A percentile compares a stretch with the other conserved stretches of the same genome.
phyloP scores from a whole-genome alignment of 192 early-diverging fungal genomes.

The Backusella morwellensis region DNA sequence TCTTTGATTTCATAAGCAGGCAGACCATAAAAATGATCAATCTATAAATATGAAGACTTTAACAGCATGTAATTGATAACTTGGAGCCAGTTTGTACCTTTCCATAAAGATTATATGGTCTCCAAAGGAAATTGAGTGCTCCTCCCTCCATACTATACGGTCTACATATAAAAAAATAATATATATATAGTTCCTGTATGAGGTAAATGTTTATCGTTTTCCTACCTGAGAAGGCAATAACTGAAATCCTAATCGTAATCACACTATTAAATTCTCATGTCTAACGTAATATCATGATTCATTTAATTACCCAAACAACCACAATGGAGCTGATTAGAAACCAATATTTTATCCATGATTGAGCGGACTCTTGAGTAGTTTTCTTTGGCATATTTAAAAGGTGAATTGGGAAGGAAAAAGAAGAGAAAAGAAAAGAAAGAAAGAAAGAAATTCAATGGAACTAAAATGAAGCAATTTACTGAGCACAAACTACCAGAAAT shows the following conservation, averaged over 20 bases:
- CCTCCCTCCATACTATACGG: constrained; percentile 33
- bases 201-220: neutral
- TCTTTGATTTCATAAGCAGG: constrained; percentile 23
- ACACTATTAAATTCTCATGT: neutral
- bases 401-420: neutral
- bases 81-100: constrained; percentile 2
- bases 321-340: neutral
- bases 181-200: neutral
- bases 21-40: constrained; percentile 36
- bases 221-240: neutral
- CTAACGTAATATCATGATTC: neutral
- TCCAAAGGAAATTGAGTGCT: constrained; percentile 23
- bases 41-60: constrained; percentile 6
- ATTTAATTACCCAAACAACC: neutral
- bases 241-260: neutral
- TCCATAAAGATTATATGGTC: constrained; percentile 35
- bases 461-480: neutral
- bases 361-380: neutral
- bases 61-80: neutral
- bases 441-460: neutral
- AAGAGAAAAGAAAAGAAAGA: neutral
- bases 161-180: constrained; percentile 8
- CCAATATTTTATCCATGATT: neutral
- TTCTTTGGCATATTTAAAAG: neutral
- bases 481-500: neutral